Evolutionary conservation across 306 rosid genomes (phyloP), one percentile per base, ranked within the genome.

Genomic region (Pachyrhizus erosus): DNA sequence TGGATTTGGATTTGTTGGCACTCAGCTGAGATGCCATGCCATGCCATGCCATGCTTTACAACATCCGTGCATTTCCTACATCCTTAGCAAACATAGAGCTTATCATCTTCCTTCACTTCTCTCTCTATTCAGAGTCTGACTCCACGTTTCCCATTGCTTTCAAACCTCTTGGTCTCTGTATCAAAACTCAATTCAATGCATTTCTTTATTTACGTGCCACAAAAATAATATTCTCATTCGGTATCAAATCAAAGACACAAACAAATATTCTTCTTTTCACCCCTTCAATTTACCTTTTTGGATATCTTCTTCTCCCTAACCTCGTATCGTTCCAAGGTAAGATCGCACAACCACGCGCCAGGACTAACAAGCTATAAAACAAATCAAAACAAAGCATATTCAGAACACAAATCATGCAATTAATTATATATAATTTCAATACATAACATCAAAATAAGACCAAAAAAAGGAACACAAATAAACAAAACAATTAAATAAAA

Each of bases 141-240:
- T 94, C 98, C 91, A 91, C 79, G 78, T 83, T 94, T 46, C 97
- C 92, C 98, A 94, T 94, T 21, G 98, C 98, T 87, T 91, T 94
- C 78, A 94, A 80, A 20, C 98, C 98, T 84, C 98, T 87, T n/a
- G 98, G 97, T 80, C 93, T 94, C 98, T 94, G 93, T 88, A 76
- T 39, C 54, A 75, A 57, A 65, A 21, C n/a, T n/a, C n/a, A n/a
- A n/a, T n/a, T n/a, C n/a, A 42, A 14, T 11, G 17, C 20, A 17
- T 42, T 42, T 68, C 21, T 31, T 76, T 55, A 77, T 23, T 70
- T 29, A 54, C 2, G 4, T 14, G 68, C 2, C 5, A 48, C 27
- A 9, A 5, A 70, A 75, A 26, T 2, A 67, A 8, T 18, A 18
- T 23, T 57, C 33, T 23, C 45, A 48, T 7, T 51, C 51, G 2